These are phyloP conservation scores for Trichopus zeylanicus DNA, from an alignment of 116 monocot species.

Conservation along the genomic window DNA sequence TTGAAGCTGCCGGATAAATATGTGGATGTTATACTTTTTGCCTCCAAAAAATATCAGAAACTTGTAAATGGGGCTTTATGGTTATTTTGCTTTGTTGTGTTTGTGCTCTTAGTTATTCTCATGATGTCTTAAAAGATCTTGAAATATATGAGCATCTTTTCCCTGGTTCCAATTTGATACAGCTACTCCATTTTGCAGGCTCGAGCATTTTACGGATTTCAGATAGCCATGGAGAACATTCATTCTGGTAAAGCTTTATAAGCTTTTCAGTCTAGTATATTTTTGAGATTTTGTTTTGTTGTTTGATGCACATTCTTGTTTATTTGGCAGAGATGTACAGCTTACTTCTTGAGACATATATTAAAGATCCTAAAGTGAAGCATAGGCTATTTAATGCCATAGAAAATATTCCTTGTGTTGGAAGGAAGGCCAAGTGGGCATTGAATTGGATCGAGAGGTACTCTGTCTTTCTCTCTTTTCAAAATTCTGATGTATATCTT, in stretches of 20 bases:
- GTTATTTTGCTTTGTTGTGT: not conserved
- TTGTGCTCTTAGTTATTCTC: no score
- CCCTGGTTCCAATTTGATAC: not conserved
- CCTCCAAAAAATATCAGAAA: no score
- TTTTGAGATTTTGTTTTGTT: not conserved
- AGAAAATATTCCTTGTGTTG: slow-evolving; percentile 27
- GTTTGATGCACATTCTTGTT: not conserved
- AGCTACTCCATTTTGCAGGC: slow-evolving; percentile 11
- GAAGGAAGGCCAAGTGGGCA: slow-evolving; percentile 28
- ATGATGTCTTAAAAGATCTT: no score
- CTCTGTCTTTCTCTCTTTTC: not conserved
- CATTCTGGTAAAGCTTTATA: slow-evolving; percentile 26
- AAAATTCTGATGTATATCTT: no score
- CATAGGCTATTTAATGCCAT: slow-evolving; percentile 25
- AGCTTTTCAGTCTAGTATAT: not conserved
- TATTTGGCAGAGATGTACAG: slow-evolving; percentile 27
- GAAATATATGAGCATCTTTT: no score
- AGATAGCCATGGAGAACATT: slow-evolving; percentile 34
- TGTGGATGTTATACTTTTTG: no score
- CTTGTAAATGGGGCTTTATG: not conserved
- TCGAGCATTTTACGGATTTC: slow-evolving; percentile 34
- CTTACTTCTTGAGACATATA: slow-evolving; percentile 29
- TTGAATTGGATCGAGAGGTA: slow-evolving; percentile 31
- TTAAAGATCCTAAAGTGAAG: slow-evolving; percentile 25
- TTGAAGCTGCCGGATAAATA: no score